Base-by-base conservation (phyloP, 164 flowering plant genomes). In the Cinnamomum chago region DNA sequence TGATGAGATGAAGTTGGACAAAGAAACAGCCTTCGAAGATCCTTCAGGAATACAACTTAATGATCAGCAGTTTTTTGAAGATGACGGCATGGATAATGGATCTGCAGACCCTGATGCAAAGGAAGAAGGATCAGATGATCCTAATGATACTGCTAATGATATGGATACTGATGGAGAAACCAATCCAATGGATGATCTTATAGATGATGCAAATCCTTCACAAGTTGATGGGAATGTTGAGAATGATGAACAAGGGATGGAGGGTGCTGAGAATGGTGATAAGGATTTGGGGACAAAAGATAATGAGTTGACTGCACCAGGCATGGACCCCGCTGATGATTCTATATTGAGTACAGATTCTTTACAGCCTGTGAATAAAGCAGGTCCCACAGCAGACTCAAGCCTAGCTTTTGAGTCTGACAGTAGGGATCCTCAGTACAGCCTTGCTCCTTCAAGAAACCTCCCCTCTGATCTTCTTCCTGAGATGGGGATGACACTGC, bases 11-110 rank as follows among this genome's bases (percentile, higher is more conserved):
- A 80, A 79, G 50, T 58, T 87, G 78, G 86, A 88, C 70, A 90
- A 92, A 75, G 89, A 89, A 11, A 85, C 85, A 30, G 87, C 90
- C 5, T 80, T 72, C 76, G 77, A 81, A 27, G 98, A 90, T 74
- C 84, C 88, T 66, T 67, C 91, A 11, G 98, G 86, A 28, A 65
- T 89, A 23, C 71, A 89, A 68, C 81, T 73, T 64, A 87, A 86
- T 70, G 91, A 89, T 23, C 65, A 73, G 28, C 78, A 84, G 79
- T 74, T 23, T 35, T 20, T 72, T 50, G 84, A 83, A 30, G 90
- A 88, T 70, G 88, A 88, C 50, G 76, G 68, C 75, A 83, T 84
- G 25, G 68, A 82, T 76, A 82, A 82, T 72, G 86, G 76, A 72
- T 72, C 58, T 47, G 84, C 86, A 70, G 73, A 30, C 68, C 75